Base-by-base conservation (phyloP, 2,329 filamentous ascomycete species). In the Pyrenochaeta sp. region DNA sequence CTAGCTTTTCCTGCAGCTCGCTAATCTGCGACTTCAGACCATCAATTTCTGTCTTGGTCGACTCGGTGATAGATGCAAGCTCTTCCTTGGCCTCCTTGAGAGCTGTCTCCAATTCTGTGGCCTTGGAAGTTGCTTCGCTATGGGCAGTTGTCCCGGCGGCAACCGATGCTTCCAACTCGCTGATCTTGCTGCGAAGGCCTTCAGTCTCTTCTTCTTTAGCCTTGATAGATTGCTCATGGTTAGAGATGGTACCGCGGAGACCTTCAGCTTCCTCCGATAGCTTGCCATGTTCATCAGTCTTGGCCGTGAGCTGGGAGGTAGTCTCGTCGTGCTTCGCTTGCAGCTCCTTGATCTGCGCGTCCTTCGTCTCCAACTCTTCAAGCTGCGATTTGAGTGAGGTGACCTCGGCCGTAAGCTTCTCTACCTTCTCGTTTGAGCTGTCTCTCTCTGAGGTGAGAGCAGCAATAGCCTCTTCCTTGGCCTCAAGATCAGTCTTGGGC, bases 401-500 rank as follows among this genome's bases (percentile, higher is more conserved):
- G 25, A 69, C 57, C 46, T 71, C 65, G 9, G 62, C 56, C 30
- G 63, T 61, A 28, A 70, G 67, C 57, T 71, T 60, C 37, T 69
- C 65, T 2, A 68, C 55, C 48, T 68, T 70, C 46, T 62, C 61
- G 49, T 64, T 58, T 10, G 59, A 61, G 45, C 60, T 55, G 28
- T 72, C 67, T 32, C 69, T 64, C 62, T 72, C 69, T 15, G 62
- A 55, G 10, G 65, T 65, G 36, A 73, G 64, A 15, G 67, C 61
- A 39, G 68, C 64, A 22, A 74, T 67, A 28, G 60, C 59, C 43
- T 66, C 58, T 13, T 69, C 66, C 61, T 72, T 70, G 43, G 65
- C 62, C 25, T 72, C 69, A 5, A 74, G 53, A 22, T 74, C 72
- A 28, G 65, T 56, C 54, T 71, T 69, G 57, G 70, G 62, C 8